Evolutionary conservation across 1,284 basidiomycete species (phyloP), one percentile per base, ranked within the genome.

Genomic region (Schizophyllum commune): DNA sequence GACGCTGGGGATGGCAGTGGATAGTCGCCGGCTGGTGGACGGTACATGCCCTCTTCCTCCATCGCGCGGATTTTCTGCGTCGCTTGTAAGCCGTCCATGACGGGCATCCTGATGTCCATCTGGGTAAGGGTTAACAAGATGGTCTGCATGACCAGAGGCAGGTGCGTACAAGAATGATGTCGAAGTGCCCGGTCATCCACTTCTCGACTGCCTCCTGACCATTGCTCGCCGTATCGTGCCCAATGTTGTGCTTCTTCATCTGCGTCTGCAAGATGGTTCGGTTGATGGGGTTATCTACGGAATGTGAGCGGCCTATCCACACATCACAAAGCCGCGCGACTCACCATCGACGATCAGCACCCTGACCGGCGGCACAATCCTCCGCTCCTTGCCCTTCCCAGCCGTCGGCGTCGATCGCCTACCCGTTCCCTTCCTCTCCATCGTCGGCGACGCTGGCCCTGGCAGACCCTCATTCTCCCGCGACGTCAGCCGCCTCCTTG

Each of bases 21-120:
- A 9, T 47, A 74, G 15, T 71, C 68, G 19, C 84, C 82, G 17
- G 82, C 82, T 1, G 84, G 83, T 39, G 86, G 83, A 3, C 39
- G 39, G 39, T 47, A 13, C 39, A 47, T 89, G 68, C 79, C 82
- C 53, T 74, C 66, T 65, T 87, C 85, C 73, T 99, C 96, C 58
- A 96, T 75, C 64, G 88, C 83, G 57, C 97, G 84, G 62, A 99
- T 99, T 72, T 96, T 93, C 69, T 95, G 96, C 0, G 97, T 99
- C 2, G 97, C 97, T 70, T 93, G 86, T 58, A 99, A 98, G 27
- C 97, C 97, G 73, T 97, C 93, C 92, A 98, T 98, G 66, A 98
- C 90, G 5, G 97, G 97, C 82, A 99, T 92, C 77, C 98, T 96
- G 64, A 99, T 98, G 75, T 99, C 97, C 97, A 99, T 99, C 94